These are phyloP conservation scores for Hypoxylon sp. DNA, from an alignment of 2,329 filamentous ascomycete species.

Conservation along the genomic window DNA sequence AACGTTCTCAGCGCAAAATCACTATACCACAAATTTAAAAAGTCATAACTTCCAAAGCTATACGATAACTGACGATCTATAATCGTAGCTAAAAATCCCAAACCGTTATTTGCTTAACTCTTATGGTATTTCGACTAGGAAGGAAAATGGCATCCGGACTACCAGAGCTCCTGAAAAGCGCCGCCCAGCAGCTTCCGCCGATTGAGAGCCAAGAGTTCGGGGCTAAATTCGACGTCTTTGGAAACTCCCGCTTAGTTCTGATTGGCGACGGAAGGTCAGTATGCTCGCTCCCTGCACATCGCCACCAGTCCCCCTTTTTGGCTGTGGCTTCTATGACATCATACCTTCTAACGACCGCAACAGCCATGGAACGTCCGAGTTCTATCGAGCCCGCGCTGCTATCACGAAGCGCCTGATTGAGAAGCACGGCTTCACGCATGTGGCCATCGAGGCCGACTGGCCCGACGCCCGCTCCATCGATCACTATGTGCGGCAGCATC, in stretches of 20 bases:
- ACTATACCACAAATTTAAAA: no score
- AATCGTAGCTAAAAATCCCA: neutral
- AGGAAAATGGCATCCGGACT: slow-evolving; percentile 32
- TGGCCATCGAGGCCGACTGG: slow-evolving; percentile 67
- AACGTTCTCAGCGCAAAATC: neutral
- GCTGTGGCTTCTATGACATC: slow-evolving; percentile 1
- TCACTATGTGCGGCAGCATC: slow-evolving; percentile 61
- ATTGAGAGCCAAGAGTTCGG: slow-evolving; percentile 52
- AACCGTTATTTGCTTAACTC: neutral
- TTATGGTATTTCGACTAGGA: slow-evolving; percentile 20
- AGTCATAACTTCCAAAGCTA: neutral
- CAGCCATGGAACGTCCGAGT: slow-evolving; percentile 66
- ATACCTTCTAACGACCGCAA: slow-evolving; percentile 8
- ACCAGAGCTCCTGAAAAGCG: slow-evolving; percentile 33
- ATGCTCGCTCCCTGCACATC: neutral
- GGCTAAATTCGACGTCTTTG: slow-evolving; percentile 57
- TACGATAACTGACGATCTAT: neutral
- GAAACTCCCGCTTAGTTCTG: slow-evolving; percentile 56
- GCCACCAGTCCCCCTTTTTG: neutral
- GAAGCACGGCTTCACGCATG: slow-evolving; percentile 63
- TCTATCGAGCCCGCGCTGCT: slow-evolving; percentile 64
- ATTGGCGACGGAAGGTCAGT: slow-evolving; percentile 58
- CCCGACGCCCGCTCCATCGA: slow-evolving; percentile 65
- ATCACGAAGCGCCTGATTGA: slow-evolving; percentile 64
- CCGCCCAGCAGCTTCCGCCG: slow-evolving; percentile 39